Evolutionary conservation across 176 grass and related monocot species (phyloP).

Genomic region (Coix lacrymajobi): DNA sequence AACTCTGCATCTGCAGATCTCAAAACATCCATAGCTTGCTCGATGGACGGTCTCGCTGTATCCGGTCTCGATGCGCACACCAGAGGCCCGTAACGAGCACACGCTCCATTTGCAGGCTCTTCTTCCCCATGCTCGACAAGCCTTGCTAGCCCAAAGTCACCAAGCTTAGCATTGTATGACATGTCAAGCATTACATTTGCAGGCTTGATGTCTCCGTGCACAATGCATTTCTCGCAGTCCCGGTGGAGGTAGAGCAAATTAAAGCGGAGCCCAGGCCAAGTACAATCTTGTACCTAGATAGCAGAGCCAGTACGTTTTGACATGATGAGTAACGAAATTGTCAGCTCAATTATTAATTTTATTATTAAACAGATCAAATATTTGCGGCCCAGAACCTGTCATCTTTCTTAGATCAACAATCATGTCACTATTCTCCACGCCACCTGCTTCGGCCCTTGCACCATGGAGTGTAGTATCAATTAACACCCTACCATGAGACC

Average conservation of each 20-base stretch:
- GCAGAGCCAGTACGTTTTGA: neutral
- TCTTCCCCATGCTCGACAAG: neutral
- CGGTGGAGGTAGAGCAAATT: constrained; percentile 2
- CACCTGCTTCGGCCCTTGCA: neutral
- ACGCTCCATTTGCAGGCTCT: constrained; percentile 12
- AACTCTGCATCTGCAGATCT: neutral
- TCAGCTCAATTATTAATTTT: neutral
- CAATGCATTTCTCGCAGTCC: neutral
- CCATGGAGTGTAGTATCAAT: neutral
- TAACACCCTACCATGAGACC: neutral
- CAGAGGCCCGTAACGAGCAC: neutral
- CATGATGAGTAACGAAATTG: neutral
- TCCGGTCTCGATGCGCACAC: neutral
- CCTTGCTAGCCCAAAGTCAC: constrained; percentile 18
- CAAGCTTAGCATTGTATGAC: constrained; percentile 1
- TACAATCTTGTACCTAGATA: neutral
- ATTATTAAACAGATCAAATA: neutral
- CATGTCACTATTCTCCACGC: neutral
- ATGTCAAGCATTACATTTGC: constrained; percentile 8
- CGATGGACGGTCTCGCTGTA: neutral
- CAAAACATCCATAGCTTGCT: neutral
- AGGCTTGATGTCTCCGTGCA: constrained; percentile 23
- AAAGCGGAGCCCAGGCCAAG: neutral
- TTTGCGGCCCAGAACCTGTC: neutral
- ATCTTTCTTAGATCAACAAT: neutral